phyloP scores from a whole-genome alignment of 2,329 filamentous ascomycete species.

The Alternaria infectoria region DNA sequence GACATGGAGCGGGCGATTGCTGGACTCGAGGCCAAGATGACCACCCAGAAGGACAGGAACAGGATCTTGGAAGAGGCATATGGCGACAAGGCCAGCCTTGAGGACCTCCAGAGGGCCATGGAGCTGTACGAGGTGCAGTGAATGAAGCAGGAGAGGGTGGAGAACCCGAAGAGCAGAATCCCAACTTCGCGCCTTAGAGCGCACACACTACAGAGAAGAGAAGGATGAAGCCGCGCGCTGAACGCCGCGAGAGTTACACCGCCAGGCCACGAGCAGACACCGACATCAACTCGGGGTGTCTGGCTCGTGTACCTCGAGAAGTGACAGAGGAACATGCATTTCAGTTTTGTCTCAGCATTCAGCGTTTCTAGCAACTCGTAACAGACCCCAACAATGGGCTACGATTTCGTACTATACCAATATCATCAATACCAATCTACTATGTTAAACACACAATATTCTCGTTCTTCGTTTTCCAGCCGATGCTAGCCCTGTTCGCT shows the following conservation, averaged over 20 bases:
- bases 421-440: not conserved
- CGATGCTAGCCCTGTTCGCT: not conserved
- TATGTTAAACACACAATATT: not conserved
- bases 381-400: slow-evolving; percentile 2
- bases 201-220: slow-evolving; percentile 3
- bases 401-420: not conserved
- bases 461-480: not conserved
- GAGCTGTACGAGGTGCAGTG: slow-evolving; percentile 53
- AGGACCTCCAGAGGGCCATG: slow-evolving; percentile 54
- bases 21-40: slow-evolving; percentile 35
- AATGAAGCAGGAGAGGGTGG: slow-evolving; percentile 7
- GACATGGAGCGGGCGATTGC: slow-evolving; percentile 43
- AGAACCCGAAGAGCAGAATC: not conserved
- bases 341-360: not conserved
- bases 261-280: slow-evolving; percentile 11
- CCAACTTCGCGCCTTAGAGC: slow-evolving; percentile 14
- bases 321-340: slow-evolving; percentile 8
- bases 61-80: slow-evolving; percentile 55
- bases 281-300: not conserved
- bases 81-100: slow-evolving; percentile 52
- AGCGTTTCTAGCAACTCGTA: slow-evolving; percentile 1
- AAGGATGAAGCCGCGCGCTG: slow-evolving; percentile 10
- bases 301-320: slow-evolving; percentile 15
- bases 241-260: slow-evolving; percentile 18
- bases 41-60: slow-evolving; percentile 44